Base-by-base conservation (phyloP, 768 basidiomycete genomes). In the Hygrocybe punicea region DNA sequence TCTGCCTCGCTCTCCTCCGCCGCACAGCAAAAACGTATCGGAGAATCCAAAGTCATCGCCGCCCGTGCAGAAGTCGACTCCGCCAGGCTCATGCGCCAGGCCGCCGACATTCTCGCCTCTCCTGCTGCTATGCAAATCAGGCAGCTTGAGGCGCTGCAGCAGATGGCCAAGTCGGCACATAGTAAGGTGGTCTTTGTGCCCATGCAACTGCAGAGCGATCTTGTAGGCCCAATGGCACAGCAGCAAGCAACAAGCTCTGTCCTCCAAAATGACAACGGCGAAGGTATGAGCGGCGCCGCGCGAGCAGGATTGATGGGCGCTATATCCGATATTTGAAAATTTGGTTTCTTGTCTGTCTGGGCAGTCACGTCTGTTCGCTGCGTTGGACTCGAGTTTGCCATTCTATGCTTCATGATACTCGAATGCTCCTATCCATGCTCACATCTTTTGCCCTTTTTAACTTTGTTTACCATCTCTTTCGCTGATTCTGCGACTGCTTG, bases 51-150 rank as follows among this genome's bases (percentile, higher is more conserved):
- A 75, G 91, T 96, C 69, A 96, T 97, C 65, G 92, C 93, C 53
- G 94, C 93, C 1, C 85, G 93, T 57, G 96, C 95, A 13, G 95
- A 97, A 76, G 95, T 98, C 62, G 95, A 97, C 70, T 80, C 93
- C 35, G 93, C 94, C 24, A 84, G 92, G 65, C 83, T 98, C 69
- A 98, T 98, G 95, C 83, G 95, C 58, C 93, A 96, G 71, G 95
- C 95, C 11, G 94, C 94, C 53, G 94, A 97, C 72, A 97, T 96
- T 65, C 77, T 93, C 65, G 92, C 93, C 19, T 91, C 87, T 10
- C 93, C 93, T 8, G 95, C 96, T 19, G 96, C 96, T 54, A 97
- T 98, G 93, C 94, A 97, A 73, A 98, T 98, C 69, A 81, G 96
- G 58, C 96, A 98, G 70, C 83, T 98, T 60, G 96, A 99, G 72